A percentile compares a stretch with the other conserved stretches of the same genome.
phyloP scores from a whole-genome alignment of 805 yeast genomes.

The Sungouiella blattae region DNA sequence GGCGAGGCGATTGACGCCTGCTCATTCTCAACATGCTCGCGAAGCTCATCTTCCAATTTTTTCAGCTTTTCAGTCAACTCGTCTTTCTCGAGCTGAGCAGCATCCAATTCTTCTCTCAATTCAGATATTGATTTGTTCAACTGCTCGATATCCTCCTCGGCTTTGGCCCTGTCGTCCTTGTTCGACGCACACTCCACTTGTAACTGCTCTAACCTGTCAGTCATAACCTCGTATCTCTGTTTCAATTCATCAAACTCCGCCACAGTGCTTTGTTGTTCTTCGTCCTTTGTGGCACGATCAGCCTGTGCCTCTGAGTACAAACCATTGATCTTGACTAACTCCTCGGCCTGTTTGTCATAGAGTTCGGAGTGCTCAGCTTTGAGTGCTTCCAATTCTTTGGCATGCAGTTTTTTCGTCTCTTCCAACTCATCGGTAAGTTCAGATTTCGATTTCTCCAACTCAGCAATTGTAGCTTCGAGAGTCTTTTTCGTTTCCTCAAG shows the following conservation, averaged over 20 bases:
- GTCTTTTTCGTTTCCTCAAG: slow-evolving; percentile 6
- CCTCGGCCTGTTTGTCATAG: no score
- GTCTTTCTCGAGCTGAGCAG: slow-evolving; percentile 10
- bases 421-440: slow-evolving; percentile 18
- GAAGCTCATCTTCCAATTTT: slow-evolving; percentile 8
- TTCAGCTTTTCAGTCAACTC: slow-evolving; percentile 10
- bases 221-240: background rate
- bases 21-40: no score
- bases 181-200: slow-evolving; percentile 1
- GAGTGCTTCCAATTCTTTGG: slow-evolving; percentile 21
- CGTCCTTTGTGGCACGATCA: no score
- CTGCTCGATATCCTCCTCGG: slow-evolving; percentile 7
- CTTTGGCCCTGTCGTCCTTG: slow-evolving; percentile 1
- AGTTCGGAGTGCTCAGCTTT: slow-evolving; percentile 5
- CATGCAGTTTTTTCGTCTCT: slow-evolving; percentile 18
- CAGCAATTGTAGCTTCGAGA: slow-evolving; percentile 13
- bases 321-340: no score
- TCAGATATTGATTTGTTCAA: slow-evolving; percentile 3
- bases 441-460: slow-evolving; percentile 20
- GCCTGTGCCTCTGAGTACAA: no score
- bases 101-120: background rate
- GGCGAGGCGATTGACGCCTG: no score
- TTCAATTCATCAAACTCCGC: slow-evolving; percentile 3
- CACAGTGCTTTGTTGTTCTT: background rate
- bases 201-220: slow-evolving; percentile 1